Percentiles rank a stretch among this genome's conserved stretches.
Conservation (phyloP, 2,329 filamentous ascomycete genomes). For the Bimuria novae-zelandiae region DNA sequence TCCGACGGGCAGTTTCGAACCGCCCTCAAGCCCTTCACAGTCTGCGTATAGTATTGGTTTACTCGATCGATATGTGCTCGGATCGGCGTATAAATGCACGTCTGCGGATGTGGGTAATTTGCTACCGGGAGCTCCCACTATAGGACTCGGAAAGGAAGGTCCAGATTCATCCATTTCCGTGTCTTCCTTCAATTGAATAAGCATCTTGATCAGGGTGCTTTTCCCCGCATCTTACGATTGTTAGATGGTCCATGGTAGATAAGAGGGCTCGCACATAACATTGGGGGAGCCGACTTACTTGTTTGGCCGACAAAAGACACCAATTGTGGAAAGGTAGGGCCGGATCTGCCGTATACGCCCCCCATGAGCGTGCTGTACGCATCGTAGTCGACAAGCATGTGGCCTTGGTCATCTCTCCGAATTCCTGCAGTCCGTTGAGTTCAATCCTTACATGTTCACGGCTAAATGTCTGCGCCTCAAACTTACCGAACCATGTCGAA, state of each 20-base stretch:
- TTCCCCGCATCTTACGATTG: slow-evolving; percentile 13
- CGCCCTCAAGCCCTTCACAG: slow-evolving; percentile 58
- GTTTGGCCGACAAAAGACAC: slow-evolving; percentile 16
- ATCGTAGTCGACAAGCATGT: slow-evolving; percentile 7
- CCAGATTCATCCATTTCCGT: not conserved
- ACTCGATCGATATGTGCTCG: slow-evolving; percentile 44
- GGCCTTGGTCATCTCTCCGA: slow-evolving; percentile 1
- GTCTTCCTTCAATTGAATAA: slow-evolving; percentile 13
- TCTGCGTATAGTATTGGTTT: slow-evolving; percentile 55
- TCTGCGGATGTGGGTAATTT: slow-evolving; percentile 15
- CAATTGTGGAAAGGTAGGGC: slow-evolving; percentile 8
- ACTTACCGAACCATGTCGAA: slow-evolving; percentile 12
- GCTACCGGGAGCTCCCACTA: not conserved
- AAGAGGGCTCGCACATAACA: not conserved
- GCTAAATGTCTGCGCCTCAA: not conserved
- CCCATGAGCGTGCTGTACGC: not conserved
- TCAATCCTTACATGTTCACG: not conserved
- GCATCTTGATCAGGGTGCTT: slow-evolving; percentile 16
- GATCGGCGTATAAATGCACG: slow-evolving; percentile 54
- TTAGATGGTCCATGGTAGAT: not conserved
- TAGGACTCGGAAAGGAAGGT: slow-evolving; percentile 2
- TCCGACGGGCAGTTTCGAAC: no score
- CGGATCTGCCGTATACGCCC: not conserved
- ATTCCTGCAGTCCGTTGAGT: slow-evolving; percentile 1
- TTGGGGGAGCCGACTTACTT: not conserved